Percentiles rank a stretch among this genome's conserved stretches.
Conservation (phyloP, 2,329 filamentous ascomycete genomes). For the Aspergillus hortae region DNA sequence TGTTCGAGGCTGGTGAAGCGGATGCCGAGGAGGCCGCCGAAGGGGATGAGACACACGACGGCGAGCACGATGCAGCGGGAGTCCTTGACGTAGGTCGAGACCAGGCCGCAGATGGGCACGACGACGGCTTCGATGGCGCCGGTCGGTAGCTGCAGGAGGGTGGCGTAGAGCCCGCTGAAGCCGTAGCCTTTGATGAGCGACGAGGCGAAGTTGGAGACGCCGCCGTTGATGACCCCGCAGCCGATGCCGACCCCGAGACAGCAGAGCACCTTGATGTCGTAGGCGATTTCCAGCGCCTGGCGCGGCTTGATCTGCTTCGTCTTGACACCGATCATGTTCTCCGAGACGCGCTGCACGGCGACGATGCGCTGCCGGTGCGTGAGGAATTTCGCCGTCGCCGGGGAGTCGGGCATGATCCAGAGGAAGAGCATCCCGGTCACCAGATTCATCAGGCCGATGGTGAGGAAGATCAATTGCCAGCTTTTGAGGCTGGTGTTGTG, state of each 20-base stretch:
- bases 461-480: slow-evolving; percentile 43
- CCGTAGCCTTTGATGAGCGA: slow-evolving; percentile 45
- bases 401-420: slow-evolving; percentile 36
- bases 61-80: slow-evolving; percentile 31
- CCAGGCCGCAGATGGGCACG: slow-evolving; percentile 37
- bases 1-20: slow-evolving; percentile 45
- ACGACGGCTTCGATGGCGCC: slow-evolving; percentile 31
- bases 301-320: slow-evolving; percentile 30
- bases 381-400: slow-evolving; percentile 37
- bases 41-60: slow-evolving; percentile 26
- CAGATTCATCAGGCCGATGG: slow-evolving; percentile 44
- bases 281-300: slow-evolving; percentile 38
- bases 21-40: slow-evolving; percentile 51
- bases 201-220: slow-evolving; percentile 48
- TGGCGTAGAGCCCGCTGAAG: slow-evolving; percentile 26
- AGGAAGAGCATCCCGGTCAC: slow-evolving; percentile 36
- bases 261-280: slow-evolving; percentile 39
- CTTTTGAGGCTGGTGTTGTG: slow-evolving; percentile 23
- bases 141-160: slow-evolving; percentile 32
- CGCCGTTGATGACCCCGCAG: slow-evolving; percentile 50
- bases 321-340: slow-evolving; percentile 43
- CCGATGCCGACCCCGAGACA: slow-evolving; percentile 41
- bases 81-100: slow-evolving; percentile 45
- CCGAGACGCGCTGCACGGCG: slow-evolving; percentile 39
- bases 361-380: slow-evolving; percentile 37